Percentiles rank a stretch among this genome's conserved stretches.
phyloP scores from a whole-genome alignment of 2,329 filamentous ascomycete genomes.

The Aspergillus tubingensis region DNA sequence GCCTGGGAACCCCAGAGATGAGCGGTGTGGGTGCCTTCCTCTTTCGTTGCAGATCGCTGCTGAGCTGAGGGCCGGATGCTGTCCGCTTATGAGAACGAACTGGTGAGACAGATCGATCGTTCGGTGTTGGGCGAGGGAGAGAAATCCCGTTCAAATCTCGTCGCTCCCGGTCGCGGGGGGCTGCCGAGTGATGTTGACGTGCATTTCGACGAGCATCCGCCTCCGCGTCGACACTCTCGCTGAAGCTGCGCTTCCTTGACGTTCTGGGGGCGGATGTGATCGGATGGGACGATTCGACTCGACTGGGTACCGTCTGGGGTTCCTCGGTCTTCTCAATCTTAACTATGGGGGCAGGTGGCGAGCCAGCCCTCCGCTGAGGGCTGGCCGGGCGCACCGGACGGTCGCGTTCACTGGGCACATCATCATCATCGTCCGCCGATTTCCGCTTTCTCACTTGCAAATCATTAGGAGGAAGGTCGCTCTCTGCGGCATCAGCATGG shows the following conservation, averaged over 20 bases:
- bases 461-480: conserved; percentile 26
- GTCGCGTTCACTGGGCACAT: conserved; percentile 26
- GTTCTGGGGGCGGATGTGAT: conserved; percentile 18
- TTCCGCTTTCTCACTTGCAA: conserved; percentile 34
- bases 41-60: conserved; percentile 27
- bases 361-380: conserved; percentile 28
- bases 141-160: conserved; percentile 31
- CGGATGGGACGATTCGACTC: conserved; percentile 19
- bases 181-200: conserved; percentile 21
- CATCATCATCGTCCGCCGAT: conserved; percentile 26
- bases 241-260: conserved; percentile 41
- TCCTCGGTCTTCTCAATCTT: conserved; percentile 43
- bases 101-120: conserved; percentile 41
- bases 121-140: conserved; percentile 32
- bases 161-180: conserved; percentile 26
- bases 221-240: conserved; percentile 37
- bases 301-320: conserved; percentile 25
- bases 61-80: conserved; percentile 36
- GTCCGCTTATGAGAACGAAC: conserved; percentile 40
- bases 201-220: conserved; percentile 28
- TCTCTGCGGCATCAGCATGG: conserved; percentile 20
- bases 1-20: conserved; percentile 43
- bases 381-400: conserved; percentile 27
- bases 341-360: conserved; percentile 32
- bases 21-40: conserved; percentile 46